These are phyloP conservation scores for Cryptosporidium ubiquitum DNA, from an alignment of 169 alveolate genomes.

Conservation along the genomic window DNA sequence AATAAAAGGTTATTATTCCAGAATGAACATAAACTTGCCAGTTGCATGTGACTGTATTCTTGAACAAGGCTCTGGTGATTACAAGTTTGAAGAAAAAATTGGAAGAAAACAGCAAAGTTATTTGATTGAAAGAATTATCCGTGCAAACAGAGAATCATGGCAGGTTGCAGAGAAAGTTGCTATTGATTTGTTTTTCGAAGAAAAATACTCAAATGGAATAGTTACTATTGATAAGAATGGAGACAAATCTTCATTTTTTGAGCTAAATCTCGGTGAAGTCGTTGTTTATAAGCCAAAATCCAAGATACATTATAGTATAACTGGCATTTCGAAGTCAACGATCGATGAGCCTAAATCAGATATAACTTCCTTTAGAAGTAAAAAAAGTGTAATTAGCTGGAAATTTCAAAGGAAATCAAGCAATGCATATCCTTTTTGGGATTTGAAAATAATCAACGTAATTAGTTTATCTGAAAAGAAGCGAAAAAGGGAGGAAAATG, in stretches of 20 bases:
- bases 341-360: background rate
- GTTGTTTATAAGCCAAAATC: slow-evolving; percentile 64
- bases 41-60: slow-evolving; percentile 72
- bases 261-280: slow-evolving; percentile 52
- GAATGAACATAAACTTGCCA: slow-evolving; percentile 39
- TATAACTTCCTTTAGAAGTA: background rate
- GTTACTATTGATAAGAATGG: background rate
- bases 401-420: slow-evolving; percentile 38
- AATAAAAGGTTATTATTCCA: slow-evolving; percentile 49
- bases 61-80: slow-evolving; percentile 71
- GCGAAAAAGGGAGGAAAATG: background rate
- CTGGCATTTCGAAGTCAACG: slow-evolving; percentile 33
- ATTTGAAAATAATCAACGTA: slow-evolving; percentile 47
- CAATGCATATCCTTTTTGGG: slow-evolving; percentile 64
- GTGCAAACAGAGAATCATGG: slow-evolving; percentile 60
- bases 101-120: slow-evolving; percentile 53
- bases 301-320: slow-evolving; percentile 17
- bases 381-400: slow-evolving; percentile 54
- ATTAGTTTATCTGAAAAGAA: background rate
- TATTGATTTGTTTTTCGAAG: slow-evolving; percentile 19
- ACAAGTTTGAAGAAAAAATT: slow-evolving; percentile 59
- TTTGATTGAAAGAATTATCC: slow-evolving; percentile 58
- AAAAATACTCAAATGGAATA: slow-evolving; percentile 18
- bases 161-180: slow-evolving; percentile 21
- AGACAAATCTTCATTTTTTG: slow-evolving; percentile 6